Base-by-base conservation (phyloP, 768 basidiomycete genomes). In the Collybia nuda region DNA sequence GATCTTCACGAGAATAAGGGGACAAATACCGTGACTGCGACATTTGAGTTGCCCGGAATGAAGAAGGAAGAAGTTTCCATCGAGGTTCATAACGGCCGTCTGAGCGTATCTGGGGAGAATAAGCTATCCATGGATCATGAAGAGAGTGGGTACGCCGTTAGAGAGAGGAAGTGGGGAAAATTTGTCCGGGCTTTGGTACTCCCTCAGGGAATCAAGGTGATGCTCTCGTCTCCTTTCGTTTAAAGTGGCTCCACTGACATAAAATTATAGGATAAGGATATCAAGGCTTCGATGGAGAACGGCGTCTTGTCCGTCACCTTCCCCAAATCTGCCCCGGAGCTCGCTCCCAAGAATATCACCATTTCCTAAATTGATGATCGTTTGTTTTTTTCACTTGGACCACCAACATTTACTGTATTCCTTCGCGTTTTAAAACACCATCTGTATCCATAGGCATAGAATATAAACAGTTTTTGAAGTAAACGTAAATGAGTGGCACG, bases 41-140 rank as follows among this genome's bases (percentile, higher is more conserved):
- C 73, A 5, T 79, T 84, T 49, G 84, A 83, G 56, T 63, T 81
- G 1, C 81, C 82, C 4, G 80, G 82, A 7, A 59, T 82, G 46
- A 76, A 70, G 47, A 76, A 78, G 47, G 73, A 78, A 38, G 68
- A 73, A 44, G 69, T 82, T 38, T 56, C 64, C 28, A 75, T 82
- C 43, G 73, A 81, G 44, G 61, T 81, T 17, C 70, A 73, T 36
- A 71, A 78, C 52, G 69, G 72, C 50, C 71, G 67, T 35, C 64
- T 85, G 44, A 77, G 67, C 1, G 65, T 84, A 29, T 74, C 76
- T 6, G 79, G 77, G 21, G 73, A 81, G 59, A 67, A 56, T 21
- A 62, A 64, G 9, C 40, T 58, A 3, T 65, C 70, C 1, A 40
- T 58, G 0, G 60, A 71, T 2, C 60, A 62, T 19, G 70, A 72